A percentile compares a stretch with the other conserved stretches of the same genome.
phyloP scores from a whole-genome alignment of 139 green algal genomes.

The Picochlorum sp. region DNA sequence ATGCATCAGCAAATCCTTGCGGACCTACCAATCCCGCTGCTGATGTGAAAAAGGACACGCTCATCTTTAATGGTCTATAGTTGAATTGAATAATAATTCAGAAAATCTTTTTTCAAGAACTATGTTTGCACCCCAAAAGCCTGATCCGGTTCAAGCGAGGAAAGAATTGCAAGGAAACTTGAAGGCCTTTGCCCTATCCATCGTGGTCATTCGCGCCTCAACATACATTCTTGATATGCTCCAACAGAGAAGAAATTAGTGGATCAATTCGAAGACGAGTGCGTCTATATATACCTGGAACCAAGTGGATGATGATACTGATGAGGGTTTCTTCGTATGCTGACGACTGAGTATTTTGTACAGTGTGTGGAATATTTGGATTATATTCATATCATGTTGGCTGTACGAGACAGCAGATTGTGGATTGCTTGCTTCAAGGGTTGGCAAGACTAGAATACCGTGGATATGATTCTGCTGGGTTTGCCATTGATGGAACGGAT shows the following conservation, averaged over 20 bases:
- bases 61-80: neutral
- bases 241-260: too few relatives aligned
- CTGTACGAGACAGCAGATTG: constrained; percentile 50
- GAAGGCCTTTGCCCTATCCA: constrained; percentile 40
- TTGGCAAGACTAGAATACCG: constrained; percentile 93
- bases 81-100: too few relatives aligned
- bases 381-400: constrained; percentile 81
- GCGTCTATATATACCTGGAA: neutral
- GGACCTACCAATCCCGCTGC: neutral
- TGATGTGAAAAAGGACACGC: neutral
- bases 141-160: constrained; percentile 43
- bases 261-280: too few relatives aligned
- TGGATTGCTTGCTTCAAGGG: constrained; percentile 81
- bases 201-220: constrained; percentile 27
- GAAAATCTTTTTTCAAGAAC: neutral
- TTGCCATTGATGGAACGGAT: constrained; percentile 66
- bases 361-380: constrained; percentile 93
- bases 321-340: neutral
- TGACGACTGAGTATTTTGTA: too few relatives aligned
- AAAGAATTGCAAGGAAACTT: constrained; percentile 47
- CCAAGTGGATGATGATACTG: neutral
- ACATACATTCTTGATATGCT: constrained; percentile 15
- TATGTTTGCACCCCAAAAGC: constrained; percentile 40
- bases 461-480: constrained; percentile 91
- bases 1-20: neutral